phyloP scores from a whole-genome alignment of 441 rosid genomes.

The Aleurites moluccanus region DNA sequence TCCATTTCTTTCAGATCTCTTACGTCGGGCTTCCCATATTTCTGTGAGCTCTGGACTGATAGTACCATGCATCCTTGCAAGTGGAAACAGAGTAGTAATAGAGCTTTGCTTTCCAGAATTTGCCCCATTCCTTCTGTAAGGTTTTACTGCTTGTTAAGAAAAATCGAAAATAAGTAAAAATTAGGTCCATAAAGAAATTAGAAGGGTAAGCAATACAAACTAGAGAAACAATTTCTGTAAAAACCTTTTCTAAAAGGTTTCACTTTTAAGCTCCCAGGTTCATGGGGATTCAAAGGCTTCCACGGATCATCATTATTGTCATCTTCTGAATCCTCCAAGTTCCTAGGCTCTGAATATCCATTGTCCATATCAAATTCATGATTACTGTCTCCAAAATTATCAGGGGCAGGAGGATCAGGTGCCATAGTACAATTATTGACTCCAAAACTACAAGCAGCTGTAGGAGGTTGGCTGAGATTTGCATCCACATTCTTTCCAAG shows the following conservation, averaged over 20 bases:
- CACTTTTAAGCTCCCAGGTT: conserved; percentile 80
- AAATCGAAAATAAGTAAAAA: conserved; percentile 19
- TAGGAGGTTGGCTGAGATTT: conserved; percentile 41
- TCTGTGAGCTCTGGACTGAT: conserved; percentile 66
- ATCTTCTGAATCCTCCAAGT: conserved; percentile 44
- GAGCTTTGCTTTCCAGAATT: conserved; percentile 38
- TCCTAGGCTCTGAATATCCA: conserved; percentile 48
- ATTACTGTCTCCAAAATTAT: conserved; percentile 38
- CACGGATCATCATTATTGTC: conserved; percentile 75
- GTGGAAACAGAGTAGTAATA: conserved; percentile 62
- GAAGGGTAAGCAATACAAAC: conserved; percentile 14
- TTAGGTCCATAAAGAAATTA: conserved; percentile 25
- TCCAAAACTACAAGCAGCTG: conserved; percentile 32
- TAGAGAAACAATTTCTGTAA: conserved; percentile 16
- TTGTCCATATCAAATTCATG: conserved; percentile 54
- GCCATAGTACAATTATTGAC: conserved; percentile 36
- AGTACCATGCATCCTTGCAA: conserved; percentile 65
- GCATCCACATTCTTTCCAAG: conserved; percentile 49
- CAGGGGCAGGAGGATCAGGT: conserved; percentile 36
- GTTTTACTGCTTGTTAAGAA: conserved; percentile 57
- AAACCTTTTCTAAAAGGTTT: conserved; percentile 83
- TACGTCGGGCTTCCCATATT: conserved; percentile 56
- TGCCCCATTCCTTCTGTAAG: conserved; percentile 42
- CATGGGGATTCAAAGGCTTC: conserved; percentile 94
- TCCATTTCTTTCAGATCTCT: conserved; percentile 29